These are phyloP conservation scores for Beauveria pseudobassiana DNA, from an alignment of 2,329 filamentous ascomycete genomes.

Conservation along the genomic window DNA sequence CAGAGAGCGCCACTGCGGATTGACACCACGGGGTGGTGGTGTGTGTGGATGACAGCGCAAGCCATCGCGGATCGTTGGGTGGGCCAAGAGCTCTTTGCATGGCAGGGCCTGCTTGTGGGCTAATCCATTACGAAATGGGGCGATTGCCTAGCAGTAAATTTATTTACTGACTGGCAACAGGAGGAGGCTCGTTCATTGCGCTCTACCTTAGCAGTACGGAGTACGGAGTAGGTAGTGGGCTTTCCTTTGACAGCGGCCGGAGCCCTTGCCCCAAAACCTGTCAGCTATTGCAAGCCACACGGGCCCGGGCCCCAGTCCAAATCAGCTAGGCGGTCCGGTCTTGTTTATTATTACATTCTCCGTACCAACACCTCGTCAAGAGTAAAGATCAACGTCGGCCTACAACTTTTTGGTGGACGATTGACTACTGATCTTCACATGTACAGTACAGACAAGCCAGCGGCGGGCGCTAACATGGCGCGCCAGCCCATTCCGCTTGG, in stretches of 20 bases:
- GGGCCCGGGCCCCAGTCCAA: neutral
- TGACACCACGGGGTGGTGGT: conserved; percentile 13
- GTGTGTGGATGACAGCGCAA: conserved; percentile 17
- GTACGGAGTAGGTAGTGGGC: too few species aligned
- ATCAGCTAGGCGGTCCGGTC: neutral
- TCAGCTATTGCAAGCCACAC: neutral
- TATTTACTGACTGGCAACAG: neutral
- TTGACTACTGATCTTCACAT: too few species aligned
- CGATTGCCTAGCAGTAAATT: neutral
- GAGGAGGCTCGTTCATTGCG: neutral
- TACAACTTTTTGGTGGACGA: too few species aligned
- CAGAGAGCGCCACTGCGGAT: conserved; percentile 13
- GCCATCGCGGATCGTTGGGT: conserved; percentile 16
- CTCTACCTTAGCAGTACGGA: too few species aligned
- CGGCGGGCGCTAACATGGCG: too few species aligned
- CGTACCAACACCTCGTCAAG: too few species aligned
- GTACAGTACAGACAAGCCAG: too few species aligned
- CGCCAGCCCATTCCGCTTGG: too few species aligned
- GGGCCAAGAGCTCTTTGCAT: conserved; percentile 15
- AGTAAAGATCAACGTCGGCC: too few species aligned
- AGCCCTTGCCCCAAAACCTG: neutral
- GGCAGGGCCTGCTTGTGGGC: conserved; percentile 14
- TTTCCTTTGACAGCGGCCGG: neutral
- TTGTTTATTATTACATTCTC: neutral
- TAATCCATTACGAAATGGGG: conserved; percentile 15